Percentiles rank a stretch among this genome's conserved stretches.
Conservation (phyloP, 1,139 yeast species). For the Blastobotrys arbuscula region DNA sequence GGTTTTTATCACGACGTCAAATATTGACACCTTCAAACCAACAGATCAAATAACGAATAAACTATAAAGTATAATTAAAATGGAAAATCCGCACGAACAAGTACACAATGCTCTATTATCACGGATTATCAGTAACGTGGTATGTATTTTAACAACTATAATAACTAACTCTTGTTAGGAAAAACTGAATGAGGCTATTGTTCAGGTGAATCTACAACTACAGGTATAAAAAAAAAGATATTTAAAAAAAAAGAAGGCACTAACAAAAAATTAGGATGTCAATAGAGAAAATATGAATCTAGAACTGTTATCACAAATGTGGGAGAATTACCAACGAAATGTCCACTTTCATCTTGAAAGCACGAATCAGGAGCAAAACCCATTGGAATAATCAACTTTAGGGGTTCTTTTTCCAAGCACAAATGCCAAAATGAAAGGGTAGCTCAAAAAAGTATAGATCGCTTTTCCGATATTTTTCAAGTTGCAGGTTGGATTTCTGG, state of each 20-base stretch:
- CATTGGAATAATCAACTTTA: slow-evolving; percentile 31
- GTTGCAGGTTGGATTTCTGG: too few relatives aligned
- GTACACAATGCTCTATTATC: slow-evolving; percentile 73
- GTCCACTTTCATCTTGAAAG: slow-evolving; percentile 68
- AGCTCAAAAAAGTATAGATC: too few relatives aligned
- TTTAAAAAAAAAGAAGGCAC: neutral
- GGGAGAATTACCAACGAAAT: slow-evolving; percentile 72
- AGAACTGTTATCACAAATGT: slow-evolving; percentile 71
- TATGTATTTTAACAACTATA: slow-evolving; percentile 13
- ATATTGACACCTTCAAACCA: too few relatives aligned
- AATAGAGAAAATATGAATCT: slow-evolving; percentile 64
- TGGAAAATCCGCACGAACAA: slow-evolving; percentile 91
- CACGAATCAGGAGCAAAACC: slow-evolving; percentile 58
- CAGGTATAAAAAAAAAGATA: slow-evolving; percentile 35
- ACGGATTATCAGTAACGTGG: slow-evolving; percentile 72
- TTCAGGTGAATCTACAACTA: slow-evolving; percentile 54
- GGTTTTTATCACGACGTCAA: too few relatives aligned
- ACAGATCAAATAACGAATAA: neutral
- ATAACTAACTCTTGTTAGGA: slow-evolving; percentile 37
- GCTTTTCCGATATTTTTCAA: too few relatives aligned
- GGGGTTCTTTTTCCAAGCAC: too few relatives aligned
- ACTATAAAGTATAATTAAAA: slow-evolving; percentile 22
- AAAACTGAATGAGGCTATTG: slow-evolving; percentile 65
- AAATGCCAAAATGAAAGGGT: too few relatives aligned
- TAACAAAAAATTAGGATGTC: slow-evolving; percentile 39